These are phyloP conservation scores for Pseudognaphalium luteoalbum DNA, from an alignment of 129 eudicot genomes.

Conservation along the genomic window DNA sequence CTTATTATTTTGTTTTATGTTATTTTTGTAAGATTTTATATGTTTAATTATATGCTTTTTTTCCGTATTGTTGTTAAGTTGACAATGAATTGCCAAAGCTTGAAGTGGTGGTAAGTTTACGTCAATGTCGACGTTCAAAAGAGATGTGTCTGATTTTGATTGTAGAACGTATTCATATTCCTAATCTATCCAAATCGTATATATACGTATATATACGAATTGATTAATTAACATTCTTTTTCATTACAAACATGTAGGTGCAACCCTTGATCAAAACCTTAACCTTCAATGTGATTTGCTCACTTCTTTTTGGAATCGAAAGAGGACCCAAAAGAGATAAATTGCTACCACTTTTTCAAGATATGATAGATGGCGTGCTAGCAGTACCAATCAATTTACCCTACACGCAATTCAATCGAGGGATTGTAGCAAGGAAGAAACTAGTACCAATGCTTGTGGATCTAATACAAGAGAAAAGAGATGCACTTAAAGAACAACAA, in stretches of 20 bases:
- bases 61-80: no score
- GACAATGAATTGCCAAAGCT: no score
- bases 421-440: slow-evolving; percentile 38
- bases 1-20: no score
- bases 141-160: no score
- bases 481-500: slow-evolving; percentile 24
- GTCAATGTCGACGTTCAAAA: no score
- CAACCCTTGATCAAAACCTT: slow-evolving; percentile 39
- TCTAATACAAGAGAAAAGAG: slow-evolving; percentile 38
- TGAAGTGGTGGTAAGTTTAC: no score
- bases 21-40: no score
- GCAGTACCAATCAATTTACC: slow-evolving; percentile 46
- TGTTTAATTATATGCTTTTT: no score
- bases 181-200: no score
- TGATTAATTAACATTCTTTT: not conserved
- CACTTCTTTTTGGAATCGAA: slow-evolving; percentile 43
- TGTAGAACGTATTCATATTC: no score
- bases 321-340: slow-evolving; percentile 42
- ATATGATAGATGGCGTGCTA: slow-evolving; percentile 32
- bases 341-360: slow-evolving; percentile 32
- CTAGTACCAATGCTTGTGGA: slow-evolving; percentile 30
- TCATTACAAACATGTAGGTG: slow-evolving; percentile 24
- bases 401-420: slow-evolving; percentile 30
- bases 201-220: not conserved
- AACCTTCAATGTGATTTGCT: slow-evolving; percentile 47